Conservation (phyloP, 179 eudicot species). For the Actinidia polygama region DNA sequence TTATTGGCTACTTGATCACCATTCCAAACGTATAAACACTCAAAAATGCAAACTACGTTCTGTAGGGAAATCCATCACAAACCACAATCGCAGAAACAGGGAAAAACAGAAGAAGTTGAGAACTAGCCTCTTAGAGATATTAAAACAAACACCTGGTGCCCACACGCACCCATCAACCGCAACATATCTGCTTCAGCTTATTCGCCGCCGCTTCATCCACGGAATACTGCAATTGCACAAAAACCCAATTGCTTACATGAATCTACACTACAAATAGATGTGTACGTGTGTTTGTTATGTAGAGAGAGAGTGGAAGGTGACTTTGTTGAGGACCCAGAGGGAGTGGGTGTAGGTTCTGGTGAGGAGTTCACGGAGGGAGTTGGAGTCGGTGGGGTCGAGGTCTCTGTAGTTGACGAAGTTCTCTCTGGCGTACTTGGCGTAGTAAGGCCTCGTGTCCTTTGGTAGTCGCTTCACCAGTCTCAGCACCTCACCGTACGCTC, state of each 20-base stretch:
- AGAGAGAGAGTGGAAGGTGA: neutral
- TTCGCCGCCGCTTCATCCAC: conserved; percentile 64
- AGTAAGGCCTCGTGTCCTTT: conserved; percentile 70
- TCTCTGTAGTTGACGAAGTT: conserved; percentile 87
- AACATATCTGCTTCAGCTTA: conserved; percentile 60
- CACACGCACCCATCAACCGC: conserved; percentile 26
- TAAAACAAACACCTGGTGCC: conserved; percentile 35
- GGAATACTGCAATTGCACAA: conserved; percentile 52
- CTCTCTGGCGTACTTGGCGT: conserved; percentile 88
- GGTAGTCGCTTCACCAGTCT: conserved; percentile 78
- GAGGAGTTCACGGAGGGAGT: conserved; percentile 62
- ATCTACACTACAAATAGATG: neutral
- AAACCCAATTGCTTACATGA: neutral
- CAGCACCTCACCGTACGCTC: conserved; percentile 79
- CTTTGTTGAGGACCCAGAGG: conserved; percentile 87
- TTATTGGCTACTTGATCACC: neutral
- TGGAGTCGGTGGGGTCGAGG: conserved; percentile 55
- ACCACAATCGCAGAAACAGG: neutral
- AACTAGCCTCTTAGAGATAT: conserved; percentile 27
- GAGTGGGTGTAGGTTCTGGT: conserved; percentile 74
- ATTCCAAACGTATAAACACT: neutral
- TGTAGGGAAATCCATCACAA: neutral
- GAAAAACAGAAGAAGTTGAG: neutral
- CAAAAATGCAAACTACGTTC: neutral
- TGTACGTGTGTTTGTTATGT: no score